phyloP scores from a whole-genome alignment of 1,284 basidiomycete genomes.

The Sanguinoderma infundibulare region DNA sequence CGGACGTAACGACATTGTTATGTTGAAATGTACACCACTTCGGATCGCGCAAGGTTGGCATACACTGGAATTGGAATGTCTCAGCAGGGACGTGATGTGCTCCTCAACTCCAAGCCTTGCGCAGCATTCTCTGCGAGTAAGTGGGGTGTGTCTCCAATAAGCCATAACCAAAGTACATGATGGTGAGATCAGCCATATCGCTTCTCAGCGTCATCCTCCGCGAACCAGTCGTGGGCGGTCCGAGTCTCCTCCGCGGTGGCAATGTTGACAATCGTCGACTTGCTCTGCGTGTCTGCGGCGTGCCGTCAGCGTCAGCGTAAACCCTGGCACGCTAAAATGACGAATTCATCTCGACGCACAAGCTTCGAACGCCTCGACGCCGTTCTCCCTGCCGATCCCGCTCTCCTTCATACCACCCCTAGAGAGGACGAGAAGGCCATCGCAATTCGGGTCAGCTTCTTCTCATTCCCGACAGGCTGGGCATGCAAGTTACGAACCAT shows the following conservation, averaged over 20 bases:
- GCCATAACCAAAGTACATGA: not conserved
- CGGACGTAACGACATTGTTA: constrained; percentile 7
- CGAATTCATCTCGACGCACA: constrained; percentile 60
- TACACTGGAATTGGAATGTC: too few relatives aligned
- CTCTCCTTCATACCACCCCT: constrained; percentile 89
- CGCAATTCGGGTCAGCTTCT: not conserved
- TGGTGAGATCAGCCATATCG: constrained; percentile 32
- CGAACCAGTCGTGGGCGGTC: constrained; percentile 77
- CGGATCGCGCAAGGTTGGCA: not conserved
- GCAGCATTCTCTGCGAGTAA: too few relatives aligned
- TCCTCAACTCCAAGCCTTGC: too few relatives aligned
- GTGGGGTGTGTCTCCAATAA: not conserved
- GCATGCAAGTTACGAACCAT: constrained; percentile 57
- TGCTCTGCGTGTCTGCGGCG: constrained; percentile 74
- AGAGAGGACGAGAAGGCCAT: not conserved
- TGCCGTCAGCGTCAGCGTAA: not conserved
- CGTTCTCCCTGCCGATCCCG: constrained; percentile 83
- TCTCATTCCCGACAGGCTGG: not conserved
- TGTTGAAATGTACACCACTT: constrained; percentile 19
- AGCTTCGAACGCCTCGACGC: constrained; percentile 75
- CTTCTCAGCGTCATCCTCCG: constrained; percentile 50
- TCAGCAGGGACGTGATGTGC: too few relatives aligned
- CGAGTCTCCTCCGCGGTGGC: constrained; percentile 62
- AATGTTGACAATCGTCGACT: constrained; percentile 76
- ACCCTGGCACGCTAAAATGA: not conserved